Evolutionary conservation across 257 asterid genomes (phyloP).

Genomic region (Nicotiana tabacum): DNA sequence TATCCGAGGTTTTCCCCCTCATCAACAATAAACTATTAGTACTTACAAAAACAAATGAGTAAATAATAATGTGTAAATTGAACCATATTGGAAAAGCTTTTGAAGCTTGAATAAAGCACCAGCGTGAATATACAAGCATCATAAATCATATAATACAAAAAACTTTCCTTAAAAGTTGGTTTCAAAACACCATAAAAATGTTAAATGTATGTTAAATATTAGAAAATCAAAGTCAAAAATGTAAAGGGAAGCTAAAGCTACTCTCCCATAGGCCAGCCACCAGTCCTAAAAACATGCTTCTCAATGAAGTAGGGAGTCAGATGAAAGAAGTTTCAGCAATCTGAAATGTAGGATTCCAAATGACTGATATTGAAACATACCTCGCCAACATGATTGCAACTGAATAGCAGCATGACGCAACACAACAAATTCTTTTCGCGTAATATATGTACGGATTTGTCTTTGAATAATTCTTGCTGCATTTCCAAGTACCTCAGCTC

Average conservation of each 20-base stretch:
- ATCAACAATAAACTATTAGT: not conserved
- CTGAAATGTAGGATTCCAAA: conserved; percentile 13
- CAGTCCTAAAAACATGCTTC: not conserved
- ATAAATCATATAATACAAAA: not conserved
- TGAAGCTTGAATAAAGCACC: not conserved
- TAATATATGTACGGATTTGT: conserved; percentile 84
- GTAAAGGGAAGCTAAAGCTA: not conserved
- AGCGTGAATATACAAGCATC: not conserved
- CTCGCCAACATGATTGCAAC: conserved; percentile 99
- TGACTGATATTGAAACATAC: conserved; percentile 33
- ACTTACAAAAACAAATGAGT: not conserved
- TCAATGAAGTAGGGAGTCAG: not conserved
- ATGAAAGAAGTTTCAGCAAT: conserved; percentile 8
- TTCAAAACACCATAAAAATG: not conserved
- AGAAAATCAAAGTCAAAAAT: not conserved
- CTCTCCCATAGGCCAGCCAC: not conserved
- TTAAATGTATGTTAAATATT: not conserved
- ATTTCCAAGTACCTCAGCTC: conserved; percentile 97
- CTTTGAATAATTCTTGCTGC: conserved; percentile 96
- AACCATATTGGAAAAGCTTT: not conserved
- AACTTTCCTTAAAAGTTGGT: not conserved
- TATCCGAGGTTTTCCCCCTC: not conserved
- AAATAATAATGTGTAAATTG: not conserved
- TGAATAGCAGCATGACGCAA: conserved; percentile 76
- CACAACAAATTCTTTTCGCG: conserved; percentile 75